phyloP scores from a whole-genome alignment of 2,329 filamentous ascomycete genomes.

The Ilyonectria destructans region DNA sequence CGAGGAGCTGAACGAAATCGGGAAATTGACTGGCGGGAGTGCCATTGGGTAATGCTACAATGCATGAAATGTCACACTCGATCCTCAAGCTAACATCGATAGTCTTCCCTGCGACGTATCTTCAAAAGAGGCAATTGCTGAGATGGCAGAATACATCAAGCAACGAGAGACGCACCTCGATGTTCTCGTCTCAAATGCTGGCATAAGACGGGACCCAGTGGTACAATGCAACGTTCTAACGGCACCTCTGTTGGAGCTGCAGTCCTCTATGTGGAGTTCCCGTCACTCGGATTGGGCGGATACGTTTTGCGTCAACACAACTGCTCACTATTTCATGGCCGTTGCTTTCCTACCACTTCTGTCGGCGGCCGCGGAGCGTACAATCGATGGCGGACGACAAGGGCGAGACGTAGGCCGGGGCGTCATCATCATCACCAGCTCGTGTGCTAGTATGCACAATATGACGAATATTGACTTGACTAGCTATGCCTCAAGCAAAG shows the following conservation, averaged over 20 bases:
- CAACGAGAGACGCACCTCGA: slow-evolving; percentile 60
- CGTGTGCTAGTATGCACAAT: slow-evolving; percentile 69
- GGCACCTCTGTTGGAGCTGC: slow-evolving; percentile 60
- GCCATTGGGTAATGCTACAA: slow-evolving; percentile 57
- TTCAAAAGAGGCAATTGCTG: slow-evolving; percentile 58
- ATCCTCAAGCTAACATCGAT: background rate
- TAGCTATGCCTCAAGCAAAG: slow-evolving; percentile 67
- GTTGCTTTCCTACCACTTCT: slow-evolving; percentile 64
- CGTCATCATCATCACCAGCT: slow-evolving; percentile 65
- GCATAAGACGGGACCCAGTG: slow-evolving; percentile 63
- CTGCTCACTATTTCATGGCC: slow-evolving; percentile 66
- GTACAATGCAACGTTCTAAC: slow-evolving; percentile 61
- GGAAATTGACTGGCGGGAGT: slow-evolving; percentile 54
- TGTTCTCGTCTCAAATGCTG: slow-evolving; percentile 66
- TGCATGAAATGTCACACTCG: background rate
- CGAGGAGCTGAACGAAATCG: slow-evolving; percentile 57
- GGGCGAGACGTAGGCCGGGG: slow-evolving; percentile 58
- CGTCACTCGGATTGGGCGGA: slow-evolving; percentile 60
- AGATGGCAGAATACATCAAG: slow-evolving; percentile 53
- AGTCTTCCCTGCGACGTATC: slow-evolving; percentile 53
- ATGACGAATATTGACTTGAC: slow-evolving; percentile 68
- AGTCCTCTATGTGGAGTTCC: slow-evolving; percentile 65
- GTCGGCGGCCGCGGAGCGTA: slow-evolving; percentile 56
- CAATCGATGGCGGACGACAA: slow-evolving; percentile 53
- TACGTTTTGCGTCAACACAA: slow-evolving; percentile 65